Evolutionary conservation across 257 asterid species (phyloP).

Genomic region (Nyctanthes arbortristis): DNA sequence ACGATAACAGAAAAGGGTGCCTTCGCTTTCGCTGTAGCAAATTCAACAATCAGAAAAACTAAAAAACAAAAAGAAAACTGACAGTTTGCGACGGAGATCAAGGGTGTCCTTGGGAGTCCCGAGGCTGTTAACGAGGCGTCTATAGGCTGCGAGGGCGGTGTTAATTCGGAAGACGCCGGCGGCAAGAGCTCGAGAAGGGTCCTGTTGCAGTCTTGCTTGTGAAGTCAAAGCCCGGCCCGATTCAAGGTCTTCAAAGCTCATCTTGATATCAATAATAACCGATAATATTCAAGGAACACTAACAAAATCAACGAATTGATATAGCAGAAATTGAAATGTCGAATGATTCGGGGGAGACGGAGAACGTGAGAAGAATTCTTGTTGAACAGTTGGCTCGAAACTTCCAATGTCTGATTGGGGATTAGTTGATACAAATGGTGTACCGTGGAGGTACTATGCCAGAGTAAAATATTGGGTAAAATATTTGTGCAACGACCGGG

Average conservation of each 20-base stretch:
- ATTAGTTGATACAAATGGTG: not conserved
- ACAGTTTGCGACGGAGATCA: constrained; percentile 51
- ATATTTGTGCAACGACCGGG: no score
- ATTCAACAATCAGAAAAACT: not conserved
- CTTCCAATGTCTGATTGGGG: no score
- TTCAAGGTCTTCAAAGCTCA: constrained; percentile 61
- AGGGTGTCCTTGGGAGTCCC: constrained; percentile 51
- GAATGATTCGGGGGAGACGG: not conserved
- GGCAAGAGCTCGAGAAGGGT: constrained; percentile 42
- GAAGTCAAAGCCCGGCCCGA: constrained; percentile 33
- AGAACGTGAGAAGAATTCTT: no score
- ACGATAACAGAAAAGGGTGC: no score
- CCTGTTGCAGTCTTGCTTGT: constrained; percentile 26
- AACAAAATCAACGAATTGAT: not conserved
- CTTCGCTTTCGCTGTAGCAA: no score
- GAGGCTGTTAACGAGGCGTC: constrained; percentile 41
- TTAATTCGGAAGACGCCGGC: constrained; percentile 45
- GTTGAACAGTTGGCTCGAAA: not conserved
- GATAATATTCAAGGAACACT: not conserved
- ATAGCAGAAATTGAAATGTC: not conserved
- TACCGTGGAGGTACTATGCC: constrained; percentile 1
- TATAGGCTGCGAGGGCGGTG: constrained; percentile 46
- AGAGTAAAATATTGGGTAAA: no score
- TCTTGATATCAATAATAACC: not conserved
- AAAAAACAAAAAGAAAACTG: constrained; percentile 13